A percentile compares a stretch with the other conserved stretches of the same genome.
Conservation (phyloP, 1,284 basidiomycete genomes). For the Cystobasidium slooffiae region DNA sequence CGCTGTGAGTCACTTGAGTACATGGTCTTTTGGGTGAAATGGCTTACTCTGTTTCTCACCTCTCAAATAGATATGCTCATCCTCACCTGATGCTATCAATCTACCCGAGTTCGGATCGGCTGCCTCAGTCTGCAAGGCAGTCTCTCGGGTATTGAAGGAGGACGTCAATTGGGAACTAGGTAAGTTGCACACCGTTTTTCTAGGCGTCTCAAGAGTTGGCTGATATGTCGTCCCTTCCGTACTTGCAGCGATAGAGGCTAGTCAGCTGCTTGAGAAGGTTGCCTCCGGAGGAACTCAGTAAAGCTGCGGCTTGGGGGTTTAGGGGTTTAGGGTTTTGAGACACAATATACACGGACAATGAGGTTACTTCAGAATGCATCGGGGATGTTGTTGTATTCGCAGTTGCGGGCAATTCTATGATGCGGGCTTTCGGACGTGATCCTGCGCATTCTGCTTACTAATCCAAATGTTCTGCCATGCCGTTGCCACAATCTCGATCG, state of each 20-base stretch:
- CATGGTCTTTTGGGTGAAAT: neutral
- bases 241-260: conserved; percentile 21
- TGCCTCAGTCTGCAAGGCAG: conserved; percentile 19
- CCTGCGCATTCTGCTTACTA: too few species aligned
- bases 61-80: conserved; percentile 24
- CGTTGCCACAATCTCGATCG: conserved; percentile 11
- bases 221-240: neutral
- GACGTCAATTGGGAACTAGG: conserved; percentile 54
- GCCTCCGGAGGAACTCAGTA: neutral
- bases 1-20: neutral
- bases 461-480: neutral
- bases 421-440: too few species aligned
- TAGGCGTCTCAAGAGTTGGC: neutral
- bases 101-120: conserved; percentile 1
- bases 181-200: conserved; percentile 19
- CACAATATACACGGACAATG: neutral
- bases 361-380: neutral
- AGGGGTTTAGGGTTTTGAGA: neutral
- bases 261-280: conserved; percentile 18
- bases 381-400: conserved; percentile 7
- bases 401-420: too few species aligned
- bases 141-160: conserved; percentile 66
- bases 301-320: neutral
- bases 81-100: conserved; percentile 29
- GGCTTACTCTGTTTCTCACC: neutral